phyloP scores from a whole-genome alignment of 192 early-diverging fungal genomes.

The Chytriomyces sp. region DNA sequence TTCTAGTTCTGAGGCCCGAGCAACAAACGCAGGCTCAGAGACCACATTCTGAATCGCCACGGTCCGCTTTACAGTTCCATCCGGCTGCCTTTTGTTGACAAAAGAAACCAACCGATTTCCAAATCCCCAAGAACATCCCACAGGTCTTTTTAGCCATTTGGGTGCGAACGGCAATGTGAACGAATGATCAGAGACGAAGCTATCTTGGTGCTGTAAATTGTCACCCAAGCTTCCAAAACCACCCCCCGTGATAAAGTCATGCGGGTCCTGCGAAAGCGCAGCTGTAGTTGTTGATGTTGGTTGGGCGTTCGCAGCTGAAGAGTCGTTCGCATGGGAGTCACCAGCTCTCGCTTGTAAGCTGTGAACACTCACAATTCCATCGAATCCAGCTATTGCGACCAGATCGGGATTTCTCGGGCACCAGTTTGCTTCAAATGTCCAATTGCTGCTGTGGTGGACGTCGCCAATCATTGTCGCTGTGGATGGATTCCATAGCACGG shows the following conservation, averaged over 20 bases:
- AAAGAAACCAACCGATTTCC: constrained; percentile 89
- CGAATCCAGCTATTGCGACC: constrained; percentile 85
- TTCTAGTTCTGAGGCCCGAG: constrained; percentile 76
- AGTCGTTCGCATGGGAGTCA: constrained; percentile 14
- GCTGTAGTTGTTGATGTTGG: background rate
- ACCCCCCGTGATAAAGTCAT: constrained; percentile 21
- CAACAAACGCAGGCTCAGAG: constrained; percentile 73
- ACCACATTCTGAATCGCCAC: constrained; percentile 73
- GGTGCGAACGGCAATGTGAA: constrained; percentile 73
- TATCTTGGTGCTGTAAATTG: constrained; percentile 32
- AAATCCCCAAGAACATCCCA: constrained; percentile 85
- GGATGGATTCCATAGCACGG: constrained; percentile 84
- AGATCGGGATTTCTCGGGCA: constrained; percentile 93
- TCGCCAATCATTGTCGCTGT: constrained; percentile 87
- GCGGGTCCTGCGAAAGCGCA: constrained; percentile 19
- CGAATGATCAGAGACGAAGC: constrained; percentile 23
- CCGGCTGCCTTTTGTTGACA: constrained; percentile 44
- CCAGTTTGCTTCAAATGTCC: constrained; percentile 97
- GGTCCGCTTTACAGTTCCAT: background rate
- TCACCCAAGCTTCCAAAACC: background rate
- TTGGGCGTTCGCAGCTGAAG: constrained; percentile 9
- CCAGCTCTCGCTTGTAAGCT: constrained; percentile 61
- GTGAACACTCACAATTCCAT: constrained; percentile 90
- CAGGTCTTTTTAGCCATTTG: constrained; percentile 92
- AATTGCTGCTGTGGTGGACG: constrained; percentile 83